phyloP scores from a whole-genome alignment of 2,329 filamentous ascomycete species.

The Colletotrichum eleusines region DNA sequence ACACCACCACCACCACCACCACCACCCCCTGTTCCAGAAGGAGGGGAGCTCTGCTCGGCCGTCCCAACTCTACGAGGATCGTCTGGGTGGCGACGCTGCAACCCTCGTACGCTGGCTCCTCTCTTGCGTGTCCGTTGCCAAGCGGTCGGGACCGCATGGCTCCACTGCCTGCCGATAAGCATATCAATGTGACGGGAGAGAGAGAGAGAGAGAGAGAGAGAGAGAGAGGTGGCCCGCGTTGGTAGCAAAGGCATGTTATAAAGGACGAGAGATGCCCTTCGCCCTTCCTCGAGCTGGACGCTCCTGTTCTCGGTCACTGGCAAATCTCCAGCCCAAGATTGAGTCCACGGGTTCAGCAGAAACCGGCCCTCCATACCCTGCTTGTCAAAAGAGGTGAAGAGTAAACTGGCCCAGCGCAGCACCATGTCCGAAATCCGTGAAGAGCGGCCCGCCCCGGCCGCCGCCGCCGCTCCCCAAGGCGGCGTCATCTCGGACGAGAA shows the following conservation, averaged over 20 bases:
- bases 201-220: too few species aligned
- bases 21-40: slow-evolving; percentile 12
- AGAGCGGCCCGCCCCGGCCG: slow-evolving; percentile 13
- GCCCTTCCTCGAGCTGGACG: background rate
- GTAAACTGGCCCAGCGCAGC: slow-evolving; percentile 29
- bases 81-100: slow-evolving; percentile 34
- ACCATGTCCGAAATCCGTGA: slow-evolving; percentile 38
- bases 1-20: too few species aligned
- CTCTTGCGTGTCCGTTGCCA: slow-evolving; percentile 20
- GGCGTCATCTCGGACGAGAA: slow-evolving; percentile 37
- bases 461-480: slow-evolving; percentile 4
- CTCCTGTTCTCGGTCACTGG: slow-evolving; percentile 38
- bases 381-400: slow-evolving; percentile 32
- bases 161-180: slow-evolving; percentile 35
- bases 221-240: background rate
- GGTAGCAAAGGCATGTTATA: slow-evolving; percentile 29
- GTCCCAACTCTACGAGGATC: slow-evolving; percentile 8
- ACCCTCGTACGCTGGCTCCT: background rate
- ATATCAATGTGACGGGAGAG: background rate
- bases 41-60: slow-evolving; percentile 6
- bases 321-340: slow-evolving; percentile 33
- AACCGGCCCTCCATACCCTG: slow-evolving; percentile 26
- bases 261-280: slow-evolving; percentile 30
- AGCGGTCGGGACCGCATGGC: slow-evolving; percentile 20
- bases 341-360: slow-evolving; percentile 33